Percentiles rank a stretch among this genome's conserved stretches.
These are phyloP conservation scores for Fraxinus floribunda DNA, from an alignment of 305 asterid genomes.

Conservation along the genomic window DNA sequence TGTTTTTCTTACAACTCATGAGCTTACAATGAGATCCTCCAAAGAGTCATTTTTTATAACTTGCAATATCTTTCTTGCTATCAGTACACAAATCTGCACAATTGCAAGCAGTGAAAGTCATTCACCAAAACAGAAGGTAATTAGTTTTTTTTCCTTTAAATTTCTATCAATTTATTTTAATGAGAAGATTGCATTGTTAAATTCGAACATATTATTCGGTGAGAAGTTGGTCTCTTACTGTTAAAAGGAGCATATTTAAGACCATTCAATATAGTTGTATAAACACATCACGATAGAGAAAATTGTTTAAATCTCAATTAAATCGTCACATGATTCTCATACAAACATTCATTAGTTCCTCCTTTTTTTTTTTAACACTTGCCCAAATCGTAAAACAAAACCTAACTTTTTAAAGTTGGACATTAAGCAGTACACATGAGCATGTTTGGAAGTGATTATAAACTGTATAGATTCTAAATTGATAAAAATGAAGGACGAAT, in stretches of 20 bases:
- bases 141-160: neutral
- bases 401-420: neutral
- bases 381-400: neutral
- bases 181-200: neutral
- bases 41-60: neutral
- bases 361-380: neutral
- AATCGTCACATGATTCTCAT: neutral
- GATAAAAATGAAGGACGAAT: no score
- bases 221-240: neutral
- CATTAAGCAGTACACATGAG: no score
- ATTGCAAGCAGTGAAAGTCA: slow-evolving; percentile 15
- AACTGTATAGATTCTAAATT: no score
- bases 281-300: no score
- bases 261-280: no score
- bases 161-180: neutral
- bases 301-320: neutral
- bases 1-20: neutral
- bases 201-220: neutral
- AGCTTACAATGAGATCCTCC: slow-evolving; percentile 7
- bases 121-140: slow-evolving; percentile 20
- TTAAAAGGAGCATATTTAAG: no score
- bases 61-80: slow-evolving; percentile 16
- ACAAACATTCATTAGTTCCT: neutral
- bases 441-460: no score
- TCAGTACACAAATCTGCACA: slow-evolving; percentile 8